Evolutionary conservation across 805 yeast genomes (phyloP), one percentile per base, ranked within the genome.

Genomic region (Wickerhamiella occidentalis): DNA sequence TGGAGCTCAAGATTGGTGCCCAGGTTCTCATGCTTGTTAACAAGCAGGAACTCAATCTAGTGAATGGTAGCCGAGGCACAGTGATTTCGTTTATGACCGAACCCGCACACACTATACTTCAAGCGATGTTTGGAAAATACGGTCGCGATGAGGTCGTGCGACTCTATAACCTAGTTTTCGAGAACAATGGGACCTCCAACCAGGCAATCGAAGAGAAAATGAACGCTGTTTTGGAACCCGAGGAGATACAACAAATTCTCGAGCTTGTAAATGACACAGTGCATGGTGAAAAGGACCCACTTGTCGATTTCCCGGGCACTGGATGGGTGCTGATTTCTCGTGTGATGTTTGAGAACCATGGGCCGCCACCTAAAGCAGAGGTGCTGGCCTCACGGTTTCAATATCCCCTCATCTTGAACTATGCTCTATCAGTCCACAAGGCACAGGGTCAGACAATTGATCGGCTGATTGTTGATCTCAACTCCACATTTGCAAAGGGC

Each of bases 341-440:
- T 15, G 52, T 40, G 12, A 52, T 47, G 23, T 56, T 56, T 47
- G 45, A 46, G 15, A 41, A 54, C 4, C 48, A 36, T 8, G 48
- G 47, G 19, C 48, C 50, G 1, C 52, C 54, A 2, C 51, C 52
- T n/a, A 33, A 23, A 12, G 19, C 48, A 3, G 47, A 41, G 7
- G 51, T 80, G 0, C 57, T 83, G 6, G 92, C 83, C 1, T 68
- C 79, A 2, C 70, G 96, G 57, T 66, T 68, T 0, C 98, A 92
- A 61, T 53, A 90, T 1, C 98, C 98, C 0, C 66, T 92, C 48
- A 79, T 87, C 54, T 67, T 85, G 13, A 92, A 97, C 0, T 92
- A 97, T 96, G 87, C 98, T 0, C 66, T 92, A 48, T 87, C 96
- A 0, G 90, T 92, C 47, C 98, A 92, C 62, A 90, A 90, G 66